These are phyloP conservation scores for Puya raimondii DNA, from an alignment of 176 grass and related monocot species.

Conservation along the genomic window DNA sequence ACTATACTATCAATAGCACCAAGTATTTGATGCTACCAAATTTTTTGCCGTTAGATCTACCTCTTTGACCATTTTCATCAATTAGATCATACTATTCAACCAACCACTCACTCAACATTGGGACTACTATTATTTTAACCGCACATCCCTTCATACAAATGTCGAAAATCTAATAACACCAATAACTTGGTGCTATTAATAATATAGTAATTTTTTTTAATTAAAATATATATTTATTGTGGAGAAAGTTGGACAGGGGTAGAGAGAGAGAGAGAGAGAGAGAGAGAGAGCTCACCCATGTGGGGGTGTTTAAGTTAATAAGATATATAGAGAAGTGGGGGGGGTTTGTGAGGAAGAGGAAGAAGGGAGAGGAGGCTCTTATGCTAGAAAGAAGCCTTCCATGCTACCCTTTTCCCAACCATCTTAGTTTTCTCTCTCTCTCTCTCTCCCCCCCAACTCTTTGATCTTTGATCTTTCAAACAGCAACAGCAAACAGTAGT, in stretches of 20 bases:
- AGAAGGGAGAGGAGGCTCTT: conserved; percentile 23
- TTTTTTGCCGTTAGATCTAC: too few relatives aligned
- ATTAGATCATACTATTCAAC: too few relatives aligned
- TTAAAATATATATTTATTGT: conserved; percentile 7
- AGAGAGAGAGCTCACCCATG: conserved; percentile 16
- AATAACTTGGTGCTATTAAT: too few relatives aligned
- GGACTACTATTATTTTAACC: too few relatives aligned
- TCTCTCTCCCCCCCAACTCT: background rate
- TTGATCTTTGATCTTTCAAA: background rate
- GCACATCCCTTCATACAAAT: too few relatives aligned
- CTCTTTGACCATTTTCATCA: too few relatives aligned
- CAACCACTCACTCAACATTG: too few relatives aligned
- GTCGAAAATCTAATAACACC: too few relatives aligned
- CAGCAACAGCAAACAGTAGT: conserved; percentile 27
- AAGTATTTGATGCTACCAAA: too few relatives aligned
- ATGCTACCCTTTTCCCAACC: conserved; percentile 26
- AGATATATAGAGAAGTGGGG: conserved; percentile 20
- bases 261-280: background rate
- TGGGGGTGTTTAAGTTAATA: conserved; percentile 11
- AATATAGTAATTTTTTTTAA: background rate
- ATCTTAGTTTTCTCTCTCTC: conserved; percentile 21
- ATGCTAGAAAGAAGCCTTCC: conserved; percentile 42
- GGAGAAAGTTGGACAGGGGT: background rate
- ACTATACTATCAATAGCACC: too few relatives aligned
- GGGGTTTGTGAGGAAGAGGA: background rate